Evolutionary conservation across 2,329 filamentous ascomycete species (phyloP).

Genomic region (Penicillium sp.): DNA sequence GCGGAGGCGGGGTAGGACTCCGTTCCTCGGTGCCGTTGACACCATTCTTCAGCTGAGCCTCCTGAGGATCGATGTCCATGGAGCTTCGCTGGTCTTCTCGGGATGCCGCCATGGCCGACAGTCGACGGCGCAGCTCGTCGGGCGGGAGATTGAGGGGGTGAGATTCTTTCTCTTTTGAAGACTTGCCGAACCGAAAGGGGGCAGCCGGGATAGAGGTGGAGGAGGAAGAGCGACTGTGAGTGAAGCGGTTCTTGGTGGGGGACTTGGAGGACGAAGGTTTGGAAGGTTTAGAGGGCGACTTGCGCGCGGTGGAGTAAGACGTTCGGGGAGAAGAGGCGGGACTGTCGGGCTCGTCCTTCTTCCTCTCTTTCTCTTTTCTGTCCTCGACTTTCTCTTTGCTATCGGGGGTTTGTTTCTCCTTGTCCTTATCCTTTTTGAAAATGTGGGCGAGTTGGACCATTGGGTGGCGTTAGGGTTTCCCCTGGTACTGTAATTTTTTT

Average conservation of each 20-base stretch:
- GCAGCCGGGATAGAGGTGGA: conserved; percentile 27
- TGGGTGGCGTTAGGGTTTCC: conserved; percentile 14
- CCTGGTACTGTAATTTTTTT: conserved; percentile 8
- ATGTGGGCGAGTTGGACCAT: conserved; percentile 31
- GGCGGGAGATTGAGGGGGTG: conserved; percentile 89
- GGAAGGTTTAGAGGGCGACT: conserved; percentile 15
- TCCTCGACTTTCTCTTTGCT: not conserved
- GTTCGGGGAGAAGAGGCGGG: conserved; percentile 34
- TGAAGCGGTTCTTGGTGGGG: conserved; percentile 26
- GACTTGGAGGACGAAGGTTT: conserved; percentile 18
- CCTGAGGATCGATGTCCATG: conserved; percentile 72
- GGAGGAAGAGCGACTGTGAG: conserved; percentile 35
- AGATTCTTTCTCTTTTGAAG: conserved; percentile 55
- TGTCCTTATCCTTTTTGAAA: conserved; percentile 28
- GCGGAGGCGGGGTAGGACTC: conserved; percentile 48
- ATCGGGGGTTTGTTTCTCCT: conserved; percentile 16
- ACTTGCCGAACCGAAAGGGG: conserved; percentile 35
- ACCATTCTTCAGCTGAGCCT: conserved; percentile 45
- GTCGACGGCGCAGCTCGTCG: conserved; percentile 73
- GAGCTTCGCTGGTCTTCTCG: conserved; percentile 54
- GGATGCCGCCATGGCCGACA: conserved; percentile 58
- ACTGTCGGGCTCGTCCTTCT: conserved; percentile 23
- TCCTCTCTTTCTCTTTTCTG: conserved; percentile 7
- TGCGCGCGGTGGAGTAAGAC: conserved; percentile 37
- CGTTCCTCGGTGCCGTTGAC: conserved; percentile 34